Base-by-base conservation (phyloP, 176 grass and related monocot species). In the Musa schizocarpa region DNA sequence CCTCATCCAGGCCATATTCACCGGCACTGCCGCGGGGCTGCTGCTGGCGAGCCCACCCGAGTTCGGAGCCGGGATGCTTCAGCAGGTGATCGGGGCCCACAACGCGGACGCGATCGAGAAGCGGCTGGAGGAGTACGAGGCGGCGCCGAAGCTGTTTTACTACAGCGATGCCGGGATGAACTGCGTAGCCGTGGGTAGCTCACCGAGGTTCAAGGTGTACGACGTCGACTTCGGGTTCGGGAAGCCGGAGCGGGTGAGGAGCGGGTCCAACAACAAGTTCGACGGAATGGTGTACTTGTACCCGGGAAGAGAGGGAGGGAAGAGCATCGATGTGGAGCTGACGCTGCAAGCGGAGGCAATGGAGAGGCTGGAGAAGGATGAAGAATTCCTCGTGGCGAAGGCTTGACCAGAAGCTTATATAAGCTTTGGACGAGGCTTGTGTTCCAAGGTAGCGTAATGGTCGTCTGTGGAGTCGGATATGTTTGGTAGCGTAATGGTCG, bases 281-380 rank as follows among this genome's bases (percentile, higher is more conserved):
- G 95, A 99, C 75, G 95, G 95, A 5, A 99, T 99, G 95, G 86
- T 99, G 20, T 99, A 94, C 88, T 80, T 99, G 23, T 99, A 99
- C 86, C 85, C 95, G 0, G 83, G 86, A 1, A 88, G 88, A 43
- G 86, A 79, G 1, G 91, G 91, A 0, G 86, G 88, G 21, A 80
- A 86, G 50, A 92, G 82, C 75, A 94, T 99, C 59, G 95, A 99
- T 74, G 88, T 99, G 4, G 95, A 99, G 88, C 88, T 99, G 1
- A 79, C 95, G 19, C 74, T 99, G 78, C 88, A 87, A 67, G 74
- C 80, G 61, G 95, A 94, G 74, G 84, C 91, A 29, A 99, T 99
- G 90, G 77, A 77, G 20, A 89, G 24, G 69, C 71, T 99, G n/a
- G 65, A 91, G 73, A 83, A 91, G 34, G 95, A 99, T 50, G 70